These are phyloP conservation scores for Picochlorum sp. DNA, from an alignment of 139 green algal species.

Conservation along the genomic window DNA sequence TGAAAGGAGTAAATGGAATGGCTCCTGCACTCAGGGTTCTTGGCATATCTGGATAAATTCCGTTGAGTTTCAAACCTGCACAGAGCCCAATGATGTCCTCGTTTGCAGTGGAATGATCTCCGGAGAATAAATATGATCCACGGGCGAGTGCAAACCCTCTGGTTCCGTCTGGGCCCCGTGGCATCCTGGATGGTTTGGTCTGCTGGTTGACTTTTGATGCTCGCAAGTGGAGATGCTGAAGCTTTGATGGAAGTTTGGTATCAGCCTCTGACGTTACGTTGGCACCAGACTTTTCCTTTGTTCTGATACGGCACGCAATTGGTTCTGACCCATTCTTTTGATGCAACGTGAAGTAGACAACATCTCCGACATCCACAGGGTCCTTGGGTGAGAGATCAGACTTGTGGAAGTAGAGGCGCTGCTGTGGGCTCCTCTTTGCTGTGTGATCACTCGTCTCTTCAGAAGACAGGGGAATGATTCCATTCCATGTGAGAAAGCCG, in stretches of 20 bases:
- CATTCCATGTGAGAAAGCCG: slow-evolving; percentile 23
- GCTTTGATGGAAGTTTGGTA: too few relatives aligned
- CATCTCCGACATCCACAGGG: slow-evolving; percentile 25
- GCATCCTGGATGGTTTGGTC: not conserved
- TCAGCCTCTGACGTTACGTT: too few relatives aligned
- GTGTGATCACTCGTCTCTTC: not conserved
- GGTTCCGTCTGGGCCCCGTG: not conserved
- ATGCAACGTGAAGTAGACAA: slow-evolving; percentile 30
- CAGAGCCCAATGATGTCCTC: not conserved
- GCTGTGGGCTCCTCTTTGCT: not conserved
- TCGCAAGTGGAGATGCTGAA: not conserved
- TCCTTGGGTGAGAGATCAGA: slow-evolving; percentile 17
- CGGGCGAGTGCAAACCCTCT: not conserved
- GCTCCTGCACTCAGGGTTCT: not conserved
- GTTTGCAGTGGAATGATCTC: not conserved
- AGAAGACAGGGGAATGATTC: not conserved
- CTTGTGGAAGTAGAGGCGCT: slow-evolving; percentile 32
- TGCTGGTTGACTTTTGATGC: not conserved
- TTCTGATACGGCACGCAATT: not conserved
- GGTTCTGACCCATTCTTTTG: slow-evolving; percentile 10
- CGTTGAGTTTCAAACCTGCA: not conserved
- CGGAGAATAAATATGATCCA: not conserved
- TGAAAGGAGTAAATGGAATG: not conserved
- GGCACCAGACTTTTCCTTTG: not conserved
- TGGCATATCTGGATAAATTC: not conserved